Conservation (phyloP, 2,329 filamentous ascomycete genomes). For the Diaporthe humulicola region DNA sequence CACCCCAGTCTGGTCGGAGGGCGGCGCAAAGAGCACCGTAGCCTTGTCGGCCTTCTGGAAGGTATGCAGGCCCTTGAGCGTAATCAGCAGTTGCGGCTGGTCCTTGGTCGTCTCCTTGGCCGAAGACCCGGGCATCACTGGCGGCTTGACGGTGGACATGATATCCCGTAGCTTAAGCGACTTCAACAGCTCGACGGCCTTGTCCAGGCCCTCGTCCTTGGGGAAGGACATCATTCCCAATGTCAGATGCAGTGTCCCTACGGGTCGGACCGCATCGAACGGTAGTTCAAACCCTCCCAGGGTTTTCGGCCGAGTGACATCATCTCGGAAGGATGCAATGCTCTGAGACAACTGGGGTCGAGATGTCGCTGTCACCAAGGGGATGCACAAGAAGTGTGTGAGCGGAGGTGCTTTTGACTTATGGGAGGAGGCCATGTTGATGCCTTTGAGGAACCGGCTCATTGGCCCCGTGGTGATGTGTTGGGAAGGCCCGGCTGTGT, state of each 20-base stretch:
- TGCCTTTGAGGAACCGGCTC: constrained; percentile 27
- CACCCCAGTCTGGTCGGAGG: constrained; percentile 63
- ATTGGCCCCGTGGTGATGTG: constrained; percentile 8
- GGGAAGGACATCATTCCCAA: constrained; percentile 86
- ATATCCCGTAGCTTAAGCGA: constrained; percentile 56
- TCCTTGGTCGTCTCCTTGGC: constrained; percentile 22
- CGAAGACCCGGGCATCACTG: constrained; percentile 34
- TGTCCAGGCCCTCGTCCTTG: constrained; percentile 58
- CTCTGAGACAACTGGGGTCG: constrained; percentile 74
- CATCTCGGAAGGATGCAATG: constrained; percentile 71
- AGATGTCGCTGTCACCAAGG: constrained; percentile 74
- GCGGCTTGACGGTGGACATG: constrained; percentile 47
- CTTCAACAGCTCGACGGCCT: constrained; percentile 56
- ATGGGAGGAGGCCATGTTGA: constrained; percentile 52
- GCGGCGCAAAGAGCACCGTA: constrained; percentile 75
- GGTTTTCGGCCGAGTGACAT: constrained; percentile 58
- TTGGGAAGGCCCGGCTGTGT: not conserved
- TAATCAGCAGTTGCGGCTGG: constrained; percentile 54
- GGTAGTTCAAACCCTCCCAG: constrained; percentile 67
- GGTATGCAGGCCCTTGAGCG: constrained; percentile 67
- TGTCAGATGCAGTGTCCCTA: constrained; percentile 87
- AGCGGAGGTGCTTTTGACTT: constrained; percentile 55
- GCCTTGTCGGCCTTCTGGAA: constrained; percentile 71
- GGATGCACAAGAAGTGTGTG: constrained; percentile 84
- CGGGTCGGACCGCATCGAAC: constrained; percentile 76